Evolutionary conservation across 805 yeast genomes (phyloP), one percentile per base, ranked within the genome.

Genomic region (Sugiyamaella smithiae): DNA sequence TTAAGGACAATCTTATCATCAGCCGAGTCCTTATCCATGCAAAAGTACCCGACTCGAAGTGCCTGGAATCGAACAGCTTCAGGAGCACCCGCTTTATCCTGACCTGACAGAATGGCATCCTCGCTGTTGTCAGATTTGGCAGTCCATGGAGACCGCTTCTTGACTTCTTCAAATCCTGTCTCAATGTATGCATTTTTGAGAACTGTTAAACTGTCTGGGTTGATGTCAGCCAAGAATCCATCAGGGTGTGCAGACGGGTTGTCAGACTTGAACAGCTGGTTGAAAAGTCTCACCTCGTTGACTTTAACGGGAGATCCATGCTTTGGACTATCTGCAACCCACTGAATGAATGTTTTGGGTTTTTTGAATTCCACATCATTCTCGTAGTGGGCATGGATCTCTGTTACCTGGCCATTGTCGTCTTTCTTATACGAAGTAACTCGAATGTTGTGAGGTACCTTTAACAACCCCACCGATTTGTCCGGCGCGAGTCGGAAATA

Each of bases 31-130:
- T 77, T 79, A 66, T 93, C 99, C 66, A 88, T 67, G 63, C 96
- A 83, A 79, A 89, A 93, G 69, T 93, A 93, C 25, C 99, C 99
- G 40, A 88, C 91, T 71, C 99, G 82, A 68, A 93, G 78, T 25
- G 96, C 99, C 73, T 93, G 99, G 88, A 93, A 93, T 69, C 99
- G 81, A 26, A 87, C 88, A n/a, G 90, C 78, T 67, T 90, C 95
- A 40, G 81, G 79, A 2, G 80, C 77, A 17, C 76, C 68, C 54
- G 75, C 70, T 28, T 75, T 75, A 33, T 69, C 68, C 52, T 77
- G 75, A 66, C 93, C 97, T 57, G 77, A 74, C 56, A 89, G 84
- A 62, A 76, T 75, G 43, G 59, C 67, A 22, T 56, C 61, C 65
- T 88, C 87, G 54, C 83, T 83, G 33, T 76, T 71, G 44, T 80